Conservation (phyloP, 1,284 basidiomycete species). For the Sporisorium graminicola region DNA sequence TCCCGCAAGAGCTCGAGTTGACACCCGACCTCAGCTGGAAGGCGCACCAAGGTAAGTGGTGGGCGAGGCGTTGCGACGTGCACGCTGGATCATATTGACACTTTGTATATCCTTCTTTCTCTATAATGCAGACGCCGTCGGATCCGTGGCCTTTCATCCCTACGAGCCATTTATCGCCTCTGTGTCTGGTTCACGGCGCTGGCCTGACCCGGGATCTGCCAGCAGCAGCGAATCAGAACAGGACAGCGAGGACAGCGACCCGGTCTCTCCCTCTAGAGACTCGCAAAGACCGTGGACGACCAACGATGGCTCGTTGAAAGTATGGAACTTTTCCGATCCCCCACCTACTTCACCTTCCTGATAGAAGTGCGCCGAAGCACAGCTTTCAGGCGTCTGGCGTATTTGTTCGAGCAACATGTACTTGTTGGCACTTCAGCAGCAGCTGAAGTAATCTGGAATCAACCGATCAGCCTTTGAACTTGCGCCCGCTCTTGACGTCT, state of each 20-base stretch:
- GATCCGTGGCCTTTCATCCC: slow-evolving; percentile 48
- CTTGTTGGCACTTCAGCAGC: no score
- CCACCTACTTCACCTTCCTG: neutral
- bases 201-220: slow-evolving; percentile 9
- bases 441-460: neutral
- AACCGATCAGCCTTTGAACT: slow-evolving; percentile 38
- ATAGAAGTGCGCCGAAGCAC: neutral
- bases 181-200: slow-evolving; percentile 42
- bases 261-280: neutral
- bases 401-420: no score
- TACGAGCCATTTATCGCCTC: slow-evolving; percentile 39
- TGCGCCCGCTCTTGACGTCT: slow-evolving; percentile 49
- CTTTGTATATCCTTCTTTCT: neutral
- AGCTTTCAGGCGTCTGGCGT: no score
- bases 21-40: slow-evolving; percentile 41
- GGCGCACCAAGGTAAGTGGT: slow-evolving; percentile 29
- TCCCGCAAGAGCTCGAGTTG: slow-evolving; percentile 13
- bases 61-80: neutral
- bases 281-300: slow-evolving; percentile 28
- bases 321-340: slow-evolving; percentile 40
- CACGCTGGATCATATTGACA: neutral
- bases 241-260: slow-evolving; percentile 7
- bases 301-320: slow-evolving; percentile 29
- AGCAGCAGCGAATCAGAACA: slow-evolving; percentile 11
- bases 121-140: slow-evolving; percentile 33